Evolutionary conservation across 768 basidiomycete species (phyloP).

Genomic region (Postia placenta): DNA sequence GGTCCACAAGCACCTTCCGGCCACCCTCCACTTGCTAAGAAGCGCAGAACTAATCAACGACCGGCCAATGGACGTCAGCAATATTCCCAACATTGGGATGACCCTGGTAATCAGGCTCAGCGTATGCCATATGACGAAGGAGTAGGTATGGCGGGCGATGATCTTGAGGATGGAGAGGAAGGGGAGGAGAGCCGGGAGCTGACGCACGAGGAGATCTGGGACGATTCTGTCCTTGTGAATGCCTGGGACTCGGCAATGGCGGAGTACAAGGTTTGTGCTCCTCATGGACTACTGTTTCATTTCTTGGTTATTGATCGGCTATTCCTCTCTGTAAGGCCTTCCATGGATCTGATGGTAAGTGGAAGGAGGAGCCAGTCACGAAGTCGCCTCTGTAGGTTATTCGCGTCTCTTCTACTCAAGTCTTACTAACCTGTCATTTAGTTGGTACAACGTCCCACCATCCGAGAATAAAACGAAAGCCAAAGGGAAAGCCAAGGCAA

Average conservation of each 20-base stretch:
- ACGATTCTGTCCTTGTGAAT: conserved; percentile 75
- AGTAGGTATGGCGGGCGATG: not conserved
- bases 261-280: conserved; percentile 67
- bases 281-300: not conserved
- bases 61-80: conserved; percentile 18
- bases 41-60: conserved; percentile 41
- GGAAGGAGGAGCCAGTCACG: conserved; percentile 67
- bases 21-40: conserved; percentile 40
- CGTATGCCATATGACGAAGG: conserved; percentile 28
- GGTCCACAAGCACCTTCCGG: conserved; percentile 12
- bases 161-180: conserved; percentile 28
- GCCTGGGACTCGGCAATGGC: conserved; percentile 84
- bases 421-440: conserved; percentile 21
- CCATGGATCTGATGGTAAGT: conserved; percentile 63
- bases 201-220: conserved; percentile 77
- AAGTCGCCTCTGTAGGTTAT: conserved; percentile 61
- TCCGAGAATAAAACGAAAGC: conserved; percentile 14
- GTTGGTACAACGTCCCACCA: conserved; percentile 73
- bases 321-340: conserved; percentile 35
- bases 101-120: conserved; percentile 24
- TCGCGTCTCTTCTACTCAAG: conserved; percentile 4
- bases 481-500: conserved; percentile 9
- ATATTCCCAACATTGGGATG: conserved; percentile 39
- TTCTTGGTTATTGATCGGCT: conserved; percentile 1
- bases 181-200: conserved; percentile 56